Base-by-base conservation (phyloP, 1,139 yeast genomes). In the Geotrichum citri-aurantii region DNA sequence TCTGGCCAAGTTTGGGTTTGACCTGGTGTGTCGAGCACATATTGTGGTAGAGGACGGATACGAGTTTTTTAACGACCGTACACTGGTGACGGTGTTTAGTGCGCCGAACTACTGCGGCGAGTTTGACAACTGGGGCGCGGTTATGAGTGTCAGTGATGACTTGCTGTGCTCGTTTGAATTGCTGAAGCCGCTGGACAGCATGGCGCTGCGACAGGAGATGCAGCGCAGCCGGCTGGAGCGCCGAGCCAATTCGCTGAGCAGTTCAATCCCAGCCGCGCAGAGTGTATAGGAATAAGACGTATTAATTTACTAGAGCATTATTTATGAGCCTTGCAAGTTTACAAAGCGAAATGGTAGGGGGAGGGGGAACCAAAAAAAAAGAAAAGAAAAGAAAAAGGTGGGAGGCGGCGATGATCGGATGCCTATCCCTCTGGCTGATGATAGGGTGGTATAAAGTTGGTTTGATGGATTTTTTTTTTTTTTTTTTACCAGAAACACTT, bases 41-140 rank as follows among this genome's bases (percentile, higher is more conserved):
- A 92, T 93, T 98, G 98, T 93, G 64, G 98, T 93, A 27, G 98
- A 93, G 71, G 99, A 93, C 71, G 99, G 99, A 1, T 93, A 93
- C 72, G 98, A 93, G 75, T 93, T 93, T 71, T 93, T 93, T 76
- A 92, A 92, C 71, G 97, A 92, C 71, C 80, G 96, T 58, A 88
- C 96, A 29, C 78, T 93, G 63, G 98, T 93, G 4, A 93, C 99
- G 0, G 97, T 93, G 14, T 93, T 93, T 72, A 84, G 91, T 59
- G 99, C 99, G 0, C 98, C 99, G 1, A 93, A 93, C 73, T 93
- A 93, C 71, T 93, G 99, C 75, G 98, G 99, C 47, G 99, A 93
- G 73, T 93, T 93, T 69, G 98, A 93, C 72, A 93, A 93, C 70
- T 93, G 97, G 97, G 99, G 98, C 24, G 98, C 98, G 0, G 97